Base-by-base conservation (phyloP, 495 filamentous ascomycete species). In the Achaetomiella virescens region DNA sequence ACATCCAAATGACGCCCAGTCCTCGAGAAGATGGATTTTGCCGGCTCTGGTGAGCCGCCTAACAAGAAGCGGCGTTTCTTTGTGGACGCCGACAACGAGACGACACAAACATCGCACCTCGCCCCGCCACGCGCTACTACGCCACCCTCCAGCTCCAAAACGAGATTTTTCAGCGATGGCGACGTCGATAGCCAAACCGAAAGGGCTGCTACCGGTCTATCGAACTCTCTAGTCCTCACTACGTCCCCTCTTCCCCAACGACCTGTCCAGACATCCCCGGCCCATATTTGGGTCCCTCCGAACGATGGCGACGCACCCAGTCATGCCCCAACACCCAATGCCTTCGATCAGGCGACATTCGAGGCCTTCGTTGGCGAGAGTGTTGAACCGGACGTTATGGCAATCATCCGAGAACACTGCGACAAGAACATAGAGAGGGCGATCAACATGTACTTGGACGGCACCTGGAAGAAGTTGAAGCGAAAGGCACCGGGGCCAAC, bases 381-480 rank as follows among this genome's bases (percentile, higher is more conserved):
- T 22, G 72, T 95, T n/a, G 62, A 78, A 10, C 47, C 67, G 0
- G 74, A 80, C 18, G 68, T 75, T 1, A 64, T 89, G 17, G 57
- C 67, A 7, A 70, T 71, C 15, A 78, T 91, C 27, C 74, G 72
- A 29, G 65, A 75, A n/a, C 75, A 77, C n/a, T 82, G 86, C 14
- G 80, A 78, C 5, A 75, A 81, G 54, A 73, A 85, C 55, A 66
- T 90, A 9, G 82, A 88, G 63, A 73, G 78, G 61, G 87, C 87
- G 7, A 80, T 91, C 52, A 88, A 89, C 61, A 87, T 96, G 72
- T 98, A 91, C 65, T 85, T 96, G 47, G 93, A 98, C 61, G 92
- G 91, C 14, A 96, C 91, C 6, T 97, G 89, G 90, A 91, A 86
- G 61, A 80, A 67, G 1, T 60, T 74, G 15, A 64, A 67, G 52